A percentile compares a stretch with the other conserved stretches of the same genome.
Conservation (phyloP, 805 yeast species). For the Kluyveromyces wickerhamii region DNA sequence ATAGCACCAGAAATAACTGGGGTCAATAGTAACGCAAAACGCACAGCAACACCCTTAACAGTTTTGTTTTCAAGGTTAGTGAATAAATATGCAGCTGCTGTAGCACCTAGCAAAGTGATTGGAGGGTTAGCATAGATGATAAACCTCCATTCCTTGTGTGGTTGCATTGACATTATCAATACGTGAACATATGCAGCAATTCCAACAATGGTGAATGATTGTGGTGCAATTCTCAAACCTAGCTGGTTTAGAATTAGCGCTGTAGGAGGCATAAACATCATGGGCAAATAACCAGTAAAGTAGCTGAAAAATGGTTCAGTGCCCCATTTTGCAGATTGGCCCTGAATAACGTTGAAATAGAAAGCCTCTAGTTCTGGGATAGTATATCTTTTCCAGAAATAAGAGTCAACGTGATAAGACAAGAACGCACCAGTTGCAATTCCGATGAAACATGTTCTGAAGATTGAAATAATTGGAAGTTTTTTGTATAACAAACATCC, state of each 20-base stretch:
- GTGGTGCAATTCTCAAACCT: slow-evolving; percentile 33
- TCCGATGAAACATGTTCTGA: slow-evolving; percentile 41
- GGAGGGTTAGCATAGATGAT: slow-evolving; percentile 69
- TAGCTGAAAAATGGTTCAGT: slow-evolving; percentile 66
- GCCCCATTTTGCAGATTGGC: slow-evolving; percentile 78
- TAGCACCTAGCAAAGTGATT: slow-evolving; percentile 54
- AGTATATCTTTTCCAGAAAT: slow-evolving; percentile 58
- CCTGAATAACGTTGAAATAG: slow-evolving; percentile 65
- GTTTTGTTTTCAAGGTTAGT: slow-evolving; percentile 26
- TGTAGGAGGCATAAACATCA: slow-evolving; percentile 39
- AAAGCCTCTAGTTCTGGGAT: slow-evolving; percentile 74
- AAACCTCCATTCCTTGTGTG: slow-evolving; percentile 94
- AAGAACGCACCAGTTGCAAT: slow-evolving; percentile 40
- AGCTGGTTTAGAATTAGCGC: slow-evolving; percentile 33
- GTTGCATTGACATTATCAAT: slow-evolving; percentile 64
- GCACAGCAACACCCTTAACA: slow-evolving; percentile 19
- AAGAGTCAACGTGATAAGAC: slow-evolving; percentile 54
- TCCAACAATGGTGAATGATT: slow-evolving; percentile 38
- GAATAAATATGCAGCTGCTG: slow-evolving; percentile 41
- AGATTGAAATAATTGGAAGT: slow-evolving; percentile 33
- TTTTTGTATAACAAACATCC: slow-evolving; percentile 40
- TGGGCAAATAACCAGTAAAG: slow-evolving; percentile 39
- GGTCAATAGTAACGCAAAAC: slow-evolving; percentile 27
- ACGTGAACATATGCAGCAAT: slow-evolving; percentile 49
- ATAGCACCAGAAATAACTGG: slow-evolving; percentile 31